Evolutionary conservation across 2,329 filamentous ascomycete genomes (phyloP), one percentile per base, ranked within the genome.

Genomic region (Ascosphaera apis): DNA sequence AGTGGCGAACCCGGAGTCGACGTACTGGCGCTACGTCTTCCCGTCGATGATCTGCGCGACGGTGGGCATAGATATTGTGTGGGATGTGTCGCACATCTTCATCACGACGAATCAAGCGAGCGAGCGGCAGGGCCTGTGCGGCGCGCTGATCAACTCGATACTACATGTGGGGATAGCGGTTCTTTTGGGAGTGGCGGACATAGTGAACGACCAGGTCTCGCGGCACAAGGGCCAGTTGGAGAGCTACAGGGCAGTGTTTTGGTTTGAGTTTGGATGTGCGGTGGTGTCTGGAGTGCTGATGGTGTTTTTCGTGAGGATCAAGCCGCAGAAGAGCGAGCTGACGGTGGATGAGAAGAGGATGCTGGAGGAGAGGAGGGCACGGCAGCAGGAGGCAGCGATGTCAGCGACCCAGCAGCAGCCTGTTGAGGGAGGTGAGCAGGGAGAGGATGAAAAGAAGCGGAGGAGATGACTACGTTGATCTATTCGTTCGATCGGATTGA

Each of bases 1-100:
- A 5, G 46, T 77, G 8, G 63, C 73, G 13, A 75, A 75, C 0
- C 48, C 56, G 1, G 54, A 60, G 2, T 63, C 60, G 0, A 65
- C 58, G 32, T 76, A 77, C 59, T 86, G 78, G 79, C 67, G 72
- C 0, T 83, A 67, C 46, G 62, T 80, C 15, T 81, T 84, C 47
- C 74, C 77, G 30, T 40, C 54, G 1, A 65, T 62, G 58, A 54
- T 66, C 3, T 69, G 71, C 42, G 66, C 65, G 9, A 84, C 78
- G 0, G 60, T 83, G 23, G 76, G 74, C 13, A 71, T 83, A 40
- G 79, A 86, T 47, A 70, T 83, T 37, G 71, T 70, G 4, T 83
- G 75, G 55, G 81, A 76, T 47, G 66, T 83, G 1, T 68, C 72
- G 13, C 83, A 77, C 46, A 67, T 84, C 40, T 84, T 79, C 53